phyloP scores from a whole-genome alignment of 192 early-diverging fungal species.

The Entomortierella parvispora region DNA sequence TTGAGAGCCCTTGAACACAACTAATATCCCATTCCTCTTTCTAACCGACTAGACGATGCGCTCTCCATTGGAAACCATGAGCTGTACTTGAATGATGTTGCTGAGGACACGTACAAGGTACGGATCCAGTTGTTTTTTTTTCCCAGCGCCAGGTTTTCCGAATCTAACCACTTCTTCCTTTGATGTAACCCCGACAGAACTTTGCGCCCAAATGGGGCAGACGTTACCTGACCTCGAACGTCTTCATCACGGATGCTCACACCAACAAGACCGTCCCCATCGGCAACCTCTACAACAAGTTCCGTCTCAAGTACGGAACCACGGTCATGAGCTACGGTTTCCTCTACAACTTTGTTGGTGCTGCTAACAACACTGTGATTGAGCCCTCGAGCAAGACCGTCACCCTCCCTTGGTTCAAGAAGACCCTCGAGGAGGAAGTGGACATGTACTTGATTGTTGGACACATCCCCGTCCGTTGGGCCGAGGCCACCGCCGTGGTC shows the following conservation, averaged over 20 bases:
- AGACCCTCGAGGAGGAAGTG: constrained; percentile 53
- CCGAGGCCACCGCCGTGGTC: constrained; percentile 54
- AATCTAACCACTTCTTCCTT: too few relatives aligned
- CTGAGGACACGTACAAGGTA: constrained; percentile 32
- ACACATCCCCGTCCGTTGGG: constrained; percentile 57
- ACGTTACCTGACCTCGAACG: constrained; percentile 45
- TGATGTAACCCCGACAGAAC: too few relatives aligned
- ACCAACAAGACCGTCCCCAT: constrained; percentile 59
- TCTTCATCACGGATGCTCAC: constrained; percentile 35
- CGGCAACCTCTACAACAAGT: constrained; percentile 52
- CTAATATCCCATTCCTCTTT: neutral
- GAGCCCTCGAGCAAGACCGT: constrained; percentile 56
- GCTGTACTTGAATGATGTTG: constrained; percentile 29
- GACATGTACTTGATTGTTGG: constrained; percentile 63
- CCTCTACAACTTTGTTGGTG: constrained; percentile 55
- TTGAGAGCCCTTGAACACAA: neutral
- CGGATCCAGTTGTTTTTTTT: neutral
- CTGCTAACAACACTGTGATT: constrained; percentile 46
- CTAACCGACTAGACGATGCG: constrained; percentile 23
- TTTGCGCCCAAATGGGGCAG: constrained; percentile 50
- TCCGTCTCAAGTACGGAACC: constrained; percentile 48
- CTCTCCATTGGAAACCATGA: constrained; percentile 47
- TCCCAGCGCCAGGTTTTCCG: too few relatives aligned
- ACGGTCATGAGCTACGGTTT: constrained; percentile 63
- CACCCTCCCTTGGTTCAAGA: constrained; percentile 60